Base-by-base conservation (phyloP, 129 eudicot genomes). In the Flaveria robusta region DNA sequence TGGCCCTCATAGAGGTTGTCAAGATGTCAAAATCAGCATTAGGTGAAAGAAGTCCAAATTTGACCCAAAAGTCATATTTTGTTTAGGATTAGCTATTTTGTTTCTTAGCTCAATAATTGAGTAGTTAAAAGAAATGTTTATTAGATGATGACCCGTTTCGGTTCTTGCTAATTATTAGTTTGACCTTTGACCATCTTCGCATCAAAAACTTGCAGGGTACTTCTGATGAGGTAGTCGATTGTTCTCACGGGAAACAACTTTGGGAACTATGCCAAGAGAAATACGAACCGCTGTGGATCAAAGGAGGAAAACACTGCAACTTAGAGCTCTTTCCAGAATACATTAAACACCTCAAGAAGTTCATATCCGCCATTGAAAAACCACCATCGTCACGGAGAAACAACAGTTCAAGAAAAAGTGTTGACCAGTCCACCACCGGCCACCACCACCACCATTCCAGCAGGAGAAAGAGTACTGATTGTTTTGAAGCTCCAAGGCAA, bases 261-360 rank as follows among this genome's bases (percentile, higher is more conserved):
- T 92, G 87, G 86, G 93, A 88, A 66, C 75, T 92, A 22, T 83
- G 96, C 77, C 82, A 77, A 73, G 92, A 92, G 45, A 92, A 89
- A 81, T 89, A 89, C 47, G 97, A 92, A 78, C 97, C 96, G 7
- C 79, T 91, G 78, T 91, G 97, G 97, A 75, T 91, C 70, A 87
- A 91, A 75, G 97, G 97, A 19, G 97, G 96, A 31, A 91, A 84
- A 59, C 97, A 91, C 60, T 89, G 96, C 58, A 84, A 91, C 86
- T 67, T 91, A 64, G 97, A 91, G 73, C 82, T 89, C 37, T 91
- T 79, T 76, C 96, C 96, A 2, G 97, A 92, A 77, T 92, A 87
- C 76, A 84, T 92, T 20, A 89, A 77, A 73, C 97, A 92, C 83
- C 82, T 92, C 4, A 92, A 84, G 79, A 92, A 87, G 81, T 92